These are phyloP conservation scores for Luffa acutangula DNA, from an alignment of 306 rosid genomes.

Conservation along the genomic window DNA sequence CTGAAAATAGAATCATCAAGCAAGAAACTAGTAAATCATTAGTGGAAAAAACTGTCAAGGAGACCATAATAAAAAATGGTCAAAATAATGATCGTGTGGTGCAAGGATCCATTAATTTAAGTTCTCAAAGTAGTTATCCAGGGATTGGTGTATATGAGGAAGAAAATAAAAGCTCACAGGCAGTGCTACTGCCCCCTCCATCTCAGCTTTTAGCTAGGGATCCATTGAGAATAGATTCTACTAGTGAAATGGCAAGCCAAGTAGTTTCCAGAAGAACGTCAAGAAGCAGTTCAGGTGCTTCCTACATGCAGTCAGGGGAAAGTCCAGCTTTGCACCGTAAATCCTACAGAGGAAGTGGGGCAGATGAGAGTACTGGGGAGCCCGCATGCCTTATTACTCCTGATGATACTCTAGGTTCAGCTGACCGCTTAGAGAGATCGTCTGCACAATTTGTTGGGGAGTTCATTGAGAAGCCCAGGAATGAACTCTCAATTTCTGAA, in stretches of 20 bases:
- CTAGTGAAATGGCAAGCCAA: conserved; percentile 23
- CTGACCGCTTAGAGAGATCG: conserved; percentile 43
- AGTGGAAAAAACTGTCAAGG: conserved; percentile 24
- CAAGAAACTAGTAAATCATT: conserved; percentile 26
- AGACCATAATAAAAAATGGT: conserved; percentile 32
- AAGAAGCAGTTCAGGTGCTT: conserved; percentile 39
- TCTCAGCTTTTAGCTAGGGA: conserved; percentile 38
- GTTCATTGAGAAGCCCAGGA: conserved; percentile 41
- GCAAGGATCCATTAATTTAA: conserved; percentile 26
- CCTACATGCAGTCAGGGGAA: conserved; percentile 22
- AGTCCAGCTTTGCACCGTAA: conserved; percentile 26
- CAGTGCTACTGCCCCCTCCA: conserved; percentile 39
- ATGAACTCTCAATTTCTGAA: conserved; percentile 43
- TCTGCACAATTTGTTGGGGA: conserved; percentile 57
- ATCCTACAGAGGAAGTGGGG: conserved; percentile 23
- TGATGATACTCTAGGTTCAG: conserved; percentile 68
- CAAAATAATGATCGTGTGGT: conserved; percentile 38
- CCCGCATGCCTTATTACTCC: conserved; percentile 23
- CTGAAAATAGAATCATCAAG: conserved; percentile 21
- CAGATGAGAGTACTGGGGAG: conserved; percentile 23
- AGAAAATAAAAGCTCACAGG: conserved; percentile 30
- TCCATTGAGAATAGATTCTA: conserved; percentile 17
- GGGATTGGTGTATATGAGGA: conserved; percentile 23
- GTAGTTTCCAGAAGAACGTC: conserved; percentile 31
- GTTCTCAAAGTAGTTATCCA: conserved; percentile 26